Evolutionary conservation across 2,329 filamentous ascomycete genomes (phyloP), one percentile per base, ranked within the genome.

Genomic region (Harringtonia aguacate): DNA sequence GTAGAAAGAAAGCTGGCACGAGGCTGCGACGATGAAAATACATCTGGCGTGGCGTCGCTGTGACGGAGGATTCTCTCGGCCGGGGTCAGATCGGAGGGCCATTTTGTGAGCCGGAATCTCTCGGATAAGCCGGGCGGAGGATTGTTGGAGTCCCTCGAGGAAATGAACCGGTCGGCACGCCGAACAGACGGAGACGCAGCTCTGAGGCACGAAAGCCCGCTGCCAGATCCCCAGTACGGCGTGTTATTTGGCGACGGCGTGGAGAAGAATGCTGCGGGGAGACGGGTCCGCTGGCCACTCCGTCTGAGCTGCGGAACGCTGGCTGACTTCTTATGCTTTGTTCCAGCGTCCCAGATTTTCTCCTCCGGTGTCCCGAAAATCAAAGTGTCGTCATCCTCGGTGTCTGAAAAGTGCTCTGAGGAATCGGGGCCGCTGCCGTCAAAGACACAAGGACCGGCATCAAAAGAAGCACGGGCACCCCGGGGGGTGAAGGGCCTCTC

Each of bases 131-230:
- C 55, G 17, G 60, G 56, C 1, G 49, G 47, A 14, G 53, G 6
- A 15, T 18, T 8, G 12, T 20, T 20, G 1, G 36, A 48, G 30
- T 66, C 59, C 46, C 70, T 61, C 9, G 56, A 56, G 13, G 73
- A 69, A 5, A 78, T 61, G 50, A 75, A 78, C 38, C 74, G 68
- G 50, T 78, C 72, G 4, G 65, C 58, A 6, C 47, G 47, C 9
- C 53, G 55, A 12, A 58, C 29, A 8, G 53, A 54, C 4, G 44
- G 42, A 4, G 47, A 46, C 13, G 30, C 4, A 2, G 20, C 33
- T 38, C 39, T 20, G 31, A 31, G 27, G 4, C n/a, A 38, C 3
- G 48, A 43, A 3, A 49, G 50, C 20, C 50, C 47, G 12, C 47
- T 50, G 18, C 59, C 56, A 21, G 59, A 58, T 29, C 49, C n/a